Evolutionary conservation across 306 rosid species (phyloP), one percentile per base, ranked within the genome.

Genomic region (Lathyrus tuberosus): DNA sequence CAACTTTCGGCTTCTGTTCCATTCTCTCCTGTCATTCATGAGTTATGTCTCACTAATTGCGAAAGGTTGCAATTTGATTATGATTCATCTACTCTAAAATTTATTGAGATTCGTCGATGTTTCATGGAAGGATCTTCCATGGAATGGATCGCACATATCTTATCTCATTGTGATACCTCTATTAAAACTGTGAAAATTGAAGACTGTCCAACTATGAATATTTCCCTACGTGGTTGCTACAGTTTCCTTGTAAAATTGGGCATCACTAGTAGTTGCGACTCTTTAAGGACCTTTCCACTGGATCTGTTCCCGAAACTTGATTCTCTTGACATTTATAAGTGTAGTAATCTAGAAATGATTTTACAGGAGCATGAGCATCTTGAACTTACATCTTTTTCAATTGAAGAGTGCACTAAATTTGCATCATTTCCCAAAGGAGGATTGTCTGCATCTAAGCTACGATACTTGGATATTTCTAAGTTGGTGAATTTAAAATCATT

Each of bases 291-390:
- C 11, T 71, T 78, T 0, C 73, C 81, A 0, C 26, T 78, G 3
- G 0, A 73, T 48, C 30, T 68, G 3, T 47, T 78, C 30, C 78
- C 78, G 1, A 65, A 64, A 16, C 72, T 79, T 11, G 0, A 10
- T 0, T 0, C 0, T 4, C 54, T 79, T 8, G 0, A 0, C 0
- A 2, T 73, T 1, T 0, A 0, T 0, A 0, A 1, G 3, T 73
- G 83, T 43, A 1, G 5, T 3, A 35, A 62, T 33, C 18, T 79
- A 8, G 79, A 37, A 17, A 62, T 14, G 8, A 10, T 69, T 3
- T 4, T 62, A 4, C 41, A 68, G 24, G 56, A 49, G 4, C 10
- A 49, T 1, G 76, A 46, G 1, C 10, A 30, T 0, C 68, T 44
- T 8, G 5, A n/a, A 4, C 38, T 5, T 3, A 2, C 1, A 2